Conservation (phyloP, 129 eudicot species). For the Calendula officinalis region DNA sequence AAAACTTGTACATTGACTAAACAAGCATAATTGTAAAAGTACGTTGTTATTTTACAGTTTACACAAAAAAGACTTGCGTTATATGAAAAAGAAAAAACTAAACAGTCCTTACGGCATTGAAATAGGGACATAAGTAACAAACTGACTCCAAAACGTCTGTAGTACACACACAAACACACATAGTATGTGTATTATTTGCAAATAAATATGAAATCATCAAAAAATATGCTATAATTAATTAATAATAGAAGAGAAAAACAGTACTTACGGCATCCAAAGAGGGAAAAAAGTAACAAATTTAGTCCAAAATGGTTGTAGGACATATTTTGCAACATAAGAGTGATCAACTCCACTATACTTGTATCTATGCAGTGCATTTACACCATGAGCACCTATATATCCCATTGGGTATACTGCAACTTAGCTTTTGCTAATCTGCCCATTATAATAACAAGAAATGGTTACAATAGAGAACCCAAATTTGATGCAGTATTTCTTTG, state of each 20-base stretch:
- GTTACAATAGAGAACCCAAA: no score
- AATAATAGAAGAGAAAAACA: slow-evolving; percentile 12
- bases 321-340: slow-evolving; percentile 78
- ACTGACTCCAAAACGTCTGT: slow-evolving; percentile 87
- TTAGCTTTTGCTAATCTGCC: slow-evolving; percentile 18
- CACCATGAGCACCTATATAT: slow-evolving; percentile 86
- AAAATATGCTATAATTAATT: neutral
- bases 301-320: slow-evolving; percentile 88
- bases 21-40: no score
- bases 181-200: neutral
- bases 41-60: no score
- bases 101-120: slow-evolving; percentile 94
- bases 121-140: slow-evolving; percentile 77
- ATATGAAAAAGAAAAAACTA: neutral
- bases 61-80: neutral
- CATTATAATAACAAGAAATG: neutral
- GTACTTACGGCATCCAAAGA: slow-evolving; percentile 99
- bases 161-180: slow-evolving; percentile 37
- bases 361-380: slow-evolving; percentile 69
- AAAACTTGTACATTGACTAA: no score
- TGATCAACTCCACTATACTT: slow-evolving; percentile 98
- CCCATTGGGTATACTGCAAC: slow-evolving; percentile 45
- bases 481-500: neutral
- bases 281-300: slow-evolving; percentile 80
- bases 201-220: neutral